phyloP scores from a whole-genome alignment of 2,329 filamentous ascomycete species.

The Sclerotinia borealis region DNA sequence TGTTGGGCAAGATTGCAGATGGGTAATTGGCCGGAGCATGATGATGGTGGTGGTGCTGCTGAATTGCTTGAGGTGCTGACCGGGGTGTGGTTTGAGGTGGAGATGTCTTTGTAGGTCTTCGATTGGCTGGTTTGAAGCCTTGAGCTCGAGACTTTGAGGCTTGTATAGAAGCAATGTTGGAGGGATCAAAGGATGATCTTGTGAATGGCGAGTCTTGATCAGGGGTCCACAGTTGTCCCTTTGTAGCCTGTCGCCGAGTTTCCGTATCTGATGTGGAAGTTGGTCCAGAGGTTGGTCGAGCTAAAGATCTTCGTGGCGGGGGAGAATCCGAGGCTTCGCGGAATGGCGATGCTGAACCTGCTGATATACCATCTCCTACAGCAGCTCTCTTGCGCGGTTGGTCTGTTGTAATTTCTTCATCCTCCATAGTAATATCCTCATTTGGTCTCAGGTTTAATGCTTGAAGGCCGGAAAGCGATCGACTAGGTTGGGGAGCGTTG shows the following conservation, averaged over 20 bases:
- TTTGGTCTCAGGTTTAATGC: constrained; percentile 21
- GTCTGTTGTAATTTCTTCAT: constrained; percentile 20
- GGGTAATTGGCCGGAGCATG: neutral
- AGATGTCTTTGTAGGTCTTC: constrained; percentile 13
- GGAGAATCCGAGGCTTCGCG: constrained; percentile 23
- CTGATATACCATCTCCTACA: constrained; percentile 28
- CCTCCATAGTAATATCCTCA: constrained; percentile 21
- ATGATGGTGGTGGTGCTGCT: constrained; percentile 3
- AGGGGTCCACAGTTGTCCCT: constrained; percentile 26
- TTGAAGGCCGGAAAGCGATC: constrained; percentile 19
- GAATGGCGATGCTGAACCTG: constrained; percentile 23
- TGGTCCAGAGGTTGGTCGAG: constrained; percentile 19
- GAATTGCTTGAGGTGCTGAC: neutral
- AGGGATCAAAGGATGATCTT: constrained; percentile 24
- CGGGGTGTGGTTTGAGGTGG: constrained; percentile 6
- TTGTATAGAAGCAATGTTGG: constrained; percentile 27
- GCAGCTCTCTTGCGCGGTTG: constrained; percentile 27
- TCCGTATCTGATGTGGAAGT: constrained; percentile 15
- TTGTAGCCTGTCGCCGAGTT: constrained; percentile 14
- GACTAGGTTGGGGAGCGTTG: constrained; percentile 8
- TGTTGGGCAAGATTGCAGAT: constrained; percentile 3
- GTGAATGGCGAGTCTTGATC: constrained; percentile 19
- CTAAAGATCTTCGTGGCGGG: constrained; percentile 23
- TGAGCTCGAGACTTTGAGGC: constrained; percentile 20
- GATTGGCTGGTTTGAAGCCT: constrained; percentile 15